phyloP scores from a whole-genome alignment of 192 early-diverging fungal species.

The Physocladia obscura region DNA sequence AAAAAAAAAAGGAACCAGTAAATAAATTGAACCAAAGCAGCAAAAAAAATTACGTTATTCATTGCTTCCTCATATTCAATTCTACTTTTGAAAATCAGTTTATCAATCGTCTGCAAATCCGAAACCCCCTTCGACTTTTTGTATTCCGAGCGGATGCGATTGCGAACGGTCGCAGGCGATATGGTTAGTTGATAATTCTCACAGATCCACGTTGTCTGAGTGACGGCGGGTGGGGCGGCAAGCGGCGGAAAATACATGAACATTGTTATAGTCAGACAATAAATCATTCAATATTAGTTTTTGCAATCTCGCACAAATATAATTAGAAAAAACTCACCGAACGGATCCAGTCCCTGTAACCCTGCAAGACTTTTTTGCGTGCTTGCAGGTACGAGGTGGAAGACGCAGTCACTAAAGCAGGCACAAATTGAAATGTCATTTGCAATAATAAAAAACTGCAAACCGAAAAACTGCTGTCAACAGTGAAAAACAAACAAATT shows the following conservation, averaged over 20 bases:
- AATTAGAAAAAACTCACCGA: background rate
- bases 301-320: background rate
- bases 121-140: conserved; percentile 80
- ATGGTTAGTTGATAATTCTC: conserved; percentile 54
- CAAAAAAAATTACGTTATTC: conserved; percentile 76
- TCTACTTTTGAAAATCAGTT: conserved; percentile 81
- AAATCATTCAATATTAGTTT: background rate
- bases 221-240: background rate
- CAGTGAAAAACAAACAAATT: too few species aligned
- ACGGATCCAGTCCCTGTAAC: conserved; percentile 25
- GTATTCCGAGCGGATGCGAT: conserved; percentile 85
- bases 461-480: too few species aligned
- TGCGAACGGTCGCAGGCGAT: conserved; percentile 67
- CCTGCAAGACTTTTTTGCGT: conserved; percentile 6
- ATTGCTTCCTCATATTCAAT: conserved; percentile 86
- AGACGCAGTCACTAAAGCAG: conserved; percentile 8
- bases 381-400: conserved; percentile 27
- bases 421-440: too few species aligned
- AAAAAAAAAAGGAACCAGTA: background rate
- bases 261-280: background rate
- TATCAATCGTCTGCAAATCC: conserved; percentile 75
- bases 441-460: too few species aligned
- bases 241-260: background rate
- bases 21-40: background rate
- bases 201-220: conserved; percentile 30